Evolutionary conservation across 148 eudicot species (phyloP), one percentile per base, ranked within the genome.

Genomic region (Persicaria maculosa): DNA sequence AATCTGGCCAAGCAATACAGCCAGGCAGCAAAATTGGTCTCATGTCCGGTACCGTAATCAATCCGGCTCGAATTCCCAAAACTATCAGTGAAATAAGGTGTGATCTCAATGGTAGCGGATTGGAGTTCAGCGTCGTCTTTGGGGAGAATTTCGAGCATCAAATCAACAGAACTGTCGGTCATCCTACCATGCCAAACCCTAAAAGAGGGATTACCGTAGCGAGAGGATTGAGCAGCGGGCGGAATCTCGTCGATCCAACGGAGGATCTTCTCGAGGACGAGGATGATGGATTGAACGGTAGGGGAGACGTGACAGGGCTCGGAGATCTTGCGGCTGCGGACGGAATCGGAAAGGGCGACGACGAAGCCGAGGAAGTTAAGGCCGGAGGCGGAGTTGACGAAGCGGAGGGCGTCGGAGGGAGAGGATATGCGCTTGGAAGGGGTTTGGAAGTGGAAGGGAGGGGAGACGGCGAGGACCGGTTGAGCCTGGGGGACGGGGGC

Each of bases 1-100:
- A 91, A 75, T 78, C 88, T 86, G 8, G 89, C 91, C n/a, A 90
- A 74, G 77, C 97, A 90, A 78, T 86, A 94, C 85, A 94, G 78
- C 93, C 91, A 94, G 7, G 98, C 98, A 10, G 92, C 97, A 61
- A 94, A 91, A 81, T 94, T 91, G 6, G 93, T 88, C 72, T 91
- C 98, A 62, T 94, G 98, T 0, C 98, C 98, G 0, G 98, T 94
- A 0, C 98, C 98, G 52, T 93, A 93, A 69, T 93, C 98, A 31
- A 93, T 91, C 14, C 98, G 81, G 74, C 79, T 81, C 6, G 82
- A 72, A 61, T 91, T 93, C 45, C 98, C 98, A 67, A 93, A 91
- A 73, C 97, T 88, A 76, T 93, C 98, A 5, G 81, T 74, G 71
- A 91, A 93, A 59, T 91, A 91, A 4, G 98, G 85, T 2, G 81